These are phyloP conservation scores for Sporothrix phasma DNA, from an alignment of 2,329 filamentous ascomycete species.

Conservation along the genomic window DNA sequence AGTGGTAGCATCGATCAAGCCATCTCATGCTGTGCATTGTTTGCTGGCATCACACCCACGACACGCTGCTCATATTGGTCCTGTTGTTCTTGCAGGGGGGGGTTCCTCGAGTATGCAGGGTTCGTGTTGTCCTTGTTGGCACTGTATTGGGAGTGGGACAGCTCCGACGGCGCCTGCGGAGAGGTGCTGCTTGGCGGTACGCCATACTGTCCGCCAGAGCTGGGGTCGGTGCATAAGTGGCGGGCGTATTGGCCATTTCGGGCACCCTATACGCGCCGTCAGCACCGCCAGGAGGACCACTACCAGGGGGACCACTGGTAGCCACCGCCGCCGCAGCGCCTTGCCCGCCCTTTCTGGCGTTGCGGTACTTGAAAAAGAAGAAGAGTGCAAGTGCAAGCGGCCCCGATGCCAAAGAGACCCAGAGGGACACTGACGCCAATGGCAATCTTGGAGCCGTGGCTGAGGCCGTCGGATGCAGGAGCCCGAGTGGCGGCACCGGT, in stretches of 20 bases:
- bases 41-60: constrained; percentile 3
- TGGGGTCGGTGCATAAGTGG: constrained; percentile 7
- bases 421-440: constrained; percentile 11
- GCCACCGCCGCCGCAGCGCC: background rate
- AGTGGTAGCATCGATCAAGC: background rate
- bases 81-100: background rate
- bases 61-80: too few species aligned
- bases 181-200: constrained; percentile 4
- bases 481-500: background rate
- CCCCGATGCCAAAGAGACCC: background rate
- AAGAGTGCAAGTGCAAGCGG: background rate
- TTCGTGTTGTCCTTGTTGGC: background rate
- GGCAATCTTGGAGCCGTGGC: constrained; percentile 7
- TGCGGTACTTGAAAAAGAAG: constrained; percentile 7
- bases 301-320: too few species aligned
- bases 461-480: background rate
- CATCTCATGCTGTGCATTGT: constrained; percentile 8
- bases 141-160: background rate
- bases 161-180: constrained; percentile 1
- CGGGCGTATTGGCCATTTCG: background rate
- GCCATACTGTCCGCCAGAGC: background rate
- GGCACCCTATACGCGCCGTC: background rate
- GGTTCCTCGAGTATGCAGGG: background rate
- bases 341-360: background rate
- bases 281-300: background rate